Base-by-base conservation (phyloP, 495 filamentous ascomycete genomes). In the Acidiella bohemica region DNA sequence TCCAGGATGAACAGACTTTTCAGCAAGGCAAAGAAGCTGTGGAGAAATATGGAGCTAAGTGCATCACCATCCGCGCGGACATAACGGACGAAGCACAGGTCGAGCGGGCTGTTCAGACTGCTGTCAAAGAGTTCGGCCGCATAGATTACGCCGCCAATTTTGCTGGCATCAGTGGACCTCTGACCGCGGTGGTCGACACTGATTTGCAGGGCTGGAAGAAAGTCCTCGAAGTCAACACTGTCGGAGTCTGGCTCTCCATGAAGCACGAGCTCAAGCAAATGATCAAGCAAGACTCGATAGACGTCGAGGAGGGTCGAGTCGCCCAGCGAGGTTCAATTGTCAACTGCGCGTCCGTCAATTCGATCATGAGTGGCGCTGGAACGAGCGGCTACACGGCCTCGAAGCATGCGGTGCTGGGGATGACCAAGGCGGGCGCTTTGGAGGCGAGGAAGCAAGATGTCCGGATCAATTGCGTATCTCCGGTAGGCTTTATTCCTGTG, bases 71-170 rank as follows among this genome's bases (percentile, higher is more conserved):
- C 18, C 44, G 45, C 32, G 53, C 52, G 1, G 54, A 65, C 44
- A 56, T 65, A 0, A 55, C 56, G 4, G 53, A 60, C n/a, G 53
- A 53, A 29, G 49, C 46, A 2, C 41, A 53, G 1, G 54, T 64
- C 12, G 41, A 59, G 14, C 14, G 28, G 2, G 53, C 57, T 16
- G 54, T 63, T 4, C 29, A 42, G 7, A 20, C 46, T 20, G 41
- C 51, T 0, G 54, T 61, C 0, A 22, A 41, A 12, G 43, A 32
- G 9, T 69, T 68, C 38, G 59, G 59, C 0, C 58, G 70, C 5
- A 50, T 75, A 1, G 71, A 75, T 42, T 73, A 73, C 53, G 61
- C 56, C 4, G 68, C 72, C 5, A 70, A 67, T 36, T 66, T 61
- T 44, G 68, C 68, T 2, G 70, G 70, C 5, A 41, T 70, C 0